A percentile compares a stretch with the other conserved stretches of the same genome.
Conservation (phyloP, 2,329 filamentous ascomycete genomes). For the Lasiodiplodia gonubiensis region DNA sequence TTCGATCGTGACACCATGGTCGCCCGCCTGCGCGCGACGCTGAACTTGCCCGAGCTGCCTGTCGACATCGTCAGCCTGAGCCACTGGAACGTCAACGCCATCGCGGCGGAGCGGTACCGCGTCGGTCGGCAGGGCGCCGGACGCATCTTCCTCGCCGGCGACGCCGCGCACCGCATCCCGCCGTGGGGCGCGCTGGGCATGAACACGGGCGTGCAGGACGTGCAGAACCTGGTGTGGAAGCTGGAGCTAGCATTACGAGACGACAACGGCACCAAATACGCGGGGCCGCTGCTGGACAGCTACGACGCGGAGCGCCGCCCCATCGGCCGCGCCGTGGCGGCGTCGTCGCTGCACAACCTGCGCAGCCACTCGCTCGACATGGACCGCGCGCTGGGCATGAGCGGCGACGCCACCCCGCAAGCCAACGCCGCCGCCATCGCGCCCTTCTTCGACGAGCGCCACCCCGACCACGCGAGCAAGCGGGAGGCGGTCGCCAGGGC, state of each 20-base stretch:
- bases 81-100: slow-evolving; percentile 37
- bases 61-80: slow-evolving; percentile 41
- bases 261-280: not conserved
- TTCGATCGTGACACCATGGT: slow-evolving; percentile 27
- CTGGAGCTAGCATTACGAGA: slow-evolving; percentile 38
- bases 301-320: slow-evolving; percentile 46
- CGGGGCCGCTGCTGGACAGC: slow-evolving; percentile 36
- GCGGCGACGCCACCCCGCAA: slow-evolving; percentile 23
- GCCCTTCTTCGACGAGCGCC: slow-evolving; percentile 35
- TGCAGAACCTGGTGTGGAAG: slow-evolving; percentile 48
- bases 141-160: slow-evolving; percentile 44
- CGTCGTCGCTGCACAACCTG: slow-evolving; percentile 40
- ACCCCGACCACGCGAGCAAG: slow-evolving; percentile 33
- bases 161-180: slow-evolving; percentile 46
- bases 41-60: slow-evolving; percentile 36
- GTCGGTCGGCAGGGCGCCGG: slow-evolving; percentile 10
- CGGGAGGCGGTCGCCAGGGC: slow-evolving; percentile 33
- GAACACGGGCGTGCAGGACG: slow-evolving; percentile 48
- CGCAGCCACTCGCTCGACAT: slow-evolving; percentile 38
- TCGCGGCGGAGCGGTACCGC: slow-evolving; percentile 37
- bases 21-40: slow-evolving; percentile 35
- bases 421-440: slow-evolving; percentile 36
- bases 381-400: slow-evolving; percentile 43
- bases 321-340: slow-evolving; percentile 33
- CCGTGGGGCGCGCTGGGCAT: slow-evolving; percentile 46